Evolutionary conservation across 179 eudicot genomes (phyloP).

Genomic region (Corrigiola litoralis): DNA sequence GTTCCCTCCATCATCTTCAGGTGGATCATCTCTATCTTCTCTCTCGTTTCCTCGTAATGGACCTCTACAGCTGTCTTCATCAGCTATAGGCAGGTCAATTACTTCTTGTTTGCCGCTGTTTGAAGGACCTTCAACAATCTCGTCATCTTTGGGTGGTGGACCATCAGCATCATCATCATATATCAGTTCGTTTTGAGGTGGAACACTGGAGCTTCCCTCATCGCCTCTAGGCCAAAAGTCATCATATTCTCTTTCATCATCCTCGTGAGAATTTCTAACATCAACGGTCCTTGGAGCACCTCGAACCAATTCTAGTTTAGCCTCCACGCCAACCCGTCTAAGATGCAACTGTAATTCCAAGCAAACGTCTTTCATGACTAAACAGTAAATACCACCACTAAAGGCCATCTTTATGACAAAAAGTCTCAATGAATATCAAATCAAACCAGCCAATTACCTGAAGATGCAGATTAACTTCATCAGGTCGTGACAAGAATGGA

Average conservation of each 20-base stretch:
- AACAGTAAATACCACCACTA: background rate
- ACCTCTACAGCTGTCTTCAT: constrained; percentile 26
- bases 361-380: background rate
- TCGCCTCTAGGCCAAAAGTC: constrained; percentile 5
- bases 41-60: constrained; percentile 26
- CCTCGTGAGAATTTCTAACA: constrained; percentile 36
- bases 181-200: constrained; percentile 18
- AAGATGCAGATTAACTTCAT: constrained; percentile 96
- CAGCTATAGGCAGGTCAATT: constrained; percentile 18
- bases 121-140: background rate
- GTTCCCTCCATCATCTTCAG: constrained; percentile 22
- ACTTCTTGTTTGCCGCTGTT: constrained; percentile 27
- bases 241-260: constrained; percentile 11
- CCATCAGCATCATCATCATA: constrained; percentile 24
- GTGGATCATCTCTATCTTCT: constrained; percentile 30
- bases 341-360: constrained; percentile 67
- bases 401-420: background rate
- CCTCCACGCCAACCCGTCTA: constrained; percentile 89
- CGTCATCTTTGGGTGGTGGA: constrained; percentile 15
- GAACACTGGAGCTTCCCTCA: constrained; percentile 24
- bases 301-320: constrained; percentile 64
- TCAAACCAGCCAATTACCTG: constrained; percentile 45
- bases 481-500: constrained; percentile 95
- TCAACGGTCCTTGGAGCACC: constrained; percentile 39
- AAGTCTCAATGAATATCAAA: background rate